phyloP scores from a whole-genome alignment of 2,329 filamentous ascomycete genomes.

The Pseudogymnoascus sp. region DNA sequence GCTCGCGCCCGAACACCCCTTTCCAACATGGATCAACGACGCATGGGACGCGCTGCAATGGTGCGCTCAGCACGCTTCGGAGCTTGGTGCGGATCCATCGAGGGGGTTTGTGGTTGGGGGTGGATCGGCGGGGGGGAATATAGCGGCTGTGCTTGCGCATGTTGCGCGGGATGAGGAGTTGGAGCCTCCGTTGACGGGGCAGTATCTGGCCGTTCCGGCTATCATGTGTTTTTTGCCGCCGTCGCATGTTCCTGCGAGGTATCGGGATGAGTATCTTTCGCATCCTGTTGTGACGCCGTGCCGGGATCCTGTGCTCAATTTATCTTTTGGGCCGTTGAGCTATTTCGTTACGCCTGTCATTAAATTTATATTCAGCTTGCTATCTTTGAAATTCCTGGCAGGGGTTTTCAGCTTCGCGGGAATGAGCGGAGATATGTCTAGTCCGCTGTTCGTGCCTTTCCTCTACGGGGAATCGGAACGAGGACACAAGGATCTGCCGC shows the following conservation, averaged over 20 bases:
- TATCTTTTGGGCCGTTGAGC: slow-evolving; percentile 4
- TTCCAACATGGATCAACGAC: neutral
- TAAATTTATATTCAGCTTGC: slow-evolving; percentile 5
- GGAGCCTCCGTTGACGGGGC: neutral
- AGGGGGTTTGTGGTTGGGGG: slow-evolving; percentile 7
- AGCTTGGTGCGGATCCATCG: neutral
- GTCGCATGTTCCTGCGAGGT: slow-evolving; percentile 12
- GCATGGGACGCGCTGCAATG: neutral
- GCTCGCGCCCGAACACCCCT: slow-evolving; percentile 10
- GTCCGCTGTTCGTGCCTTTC: slow-evolving; percentile 13
- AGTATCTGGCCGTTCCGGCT: neutral
- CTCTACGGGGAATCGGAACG: slow-evolving; percentile 11
- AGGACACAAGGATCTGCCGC: slow-evolving; percentile 25
- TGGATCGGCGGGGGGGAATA: slow-evolving; percentile 1
- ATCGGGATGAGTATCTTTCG: slow-evolving; percentile 12
- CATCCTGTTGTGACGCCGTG: slow-evolving; percentile 13
- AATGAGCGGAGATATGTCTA: slow-evolving; percentile 14
- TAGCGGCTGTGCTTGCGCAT: neutral
- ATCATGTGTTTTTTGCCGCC: neutral
- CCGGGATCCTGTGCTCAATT: slow-evolving; percentile 13
- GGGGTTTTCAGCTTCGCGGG: slow-evolving; percentile 13
- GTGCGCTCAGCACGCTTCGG: neutral
- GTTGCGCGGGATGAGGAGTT: neutral
- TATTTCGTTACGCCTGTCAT: slow-evolving; percentile 3
- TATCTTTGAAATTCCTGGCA: slow-evolving; percentile 6